phyloP scores from a whole-genome alignment of 2,329 filamentous ascomycete genomes.

The Fusarium tupiense region DNA sequence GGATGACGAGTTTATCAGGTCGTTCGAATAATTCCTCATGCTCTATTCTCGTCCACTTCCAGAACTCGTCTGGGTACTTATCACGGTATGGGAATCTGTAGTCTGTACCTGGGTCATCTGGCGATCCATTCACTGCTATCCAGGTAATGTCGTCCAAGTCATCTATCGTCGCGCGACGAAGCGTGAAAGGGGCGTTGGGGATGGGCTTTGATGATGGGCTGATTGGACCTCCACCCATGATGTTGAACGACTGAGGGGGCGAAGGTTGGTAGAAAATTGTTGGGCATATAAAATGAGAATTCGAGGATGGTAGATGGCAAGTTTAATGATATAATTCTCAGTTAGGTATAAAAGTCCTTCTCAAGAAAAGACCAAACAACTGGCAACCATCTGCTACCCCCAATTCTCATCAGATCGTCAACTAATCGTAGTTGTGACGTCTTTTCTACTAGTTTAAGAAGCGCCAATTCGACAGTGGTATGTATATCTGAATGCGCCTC shows the following conservation, averaged over 20 bases:
- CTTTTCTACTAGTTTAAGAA: no score
- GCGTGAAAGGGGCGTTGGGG: background rate
- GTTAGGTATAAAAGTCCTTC: accelerated
- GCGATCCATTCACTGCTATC: background rate
- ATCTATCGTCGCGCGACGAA: background rate
- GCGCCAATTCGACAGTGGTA: no score
- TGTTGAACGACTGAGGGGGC: no score
- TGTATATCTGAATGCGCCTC: no score
- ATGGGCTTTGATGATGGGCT: background rate
- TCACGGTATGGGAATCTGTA: background rate
- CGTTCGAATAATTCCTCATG: constrained; percentile 6
- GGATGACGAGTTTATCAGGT: background rate
- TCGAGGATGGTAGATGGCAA: background rate
- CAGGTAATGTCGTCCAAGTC: background rate
- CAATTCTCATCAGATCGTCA: no score
- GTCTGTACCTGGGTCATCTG: background rate
- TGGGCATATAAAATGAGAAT: accelerated
- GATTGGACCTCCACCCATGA: background rate
- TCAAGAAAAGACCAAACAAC: no score
- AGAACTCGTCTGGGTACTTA: background rate
- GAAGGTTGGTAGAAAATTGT: accelerated
- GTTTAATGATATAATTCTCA: accelerated
- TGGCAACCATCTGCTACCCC: no score
- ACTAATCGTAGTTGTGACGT: no score
- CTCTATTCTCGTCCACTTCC: constrained; percentile 15